Evolutionary conservation across 495 filamentous ascomycete species (phyloP).

Genomic region (Ramalina peruviana): DNA sequence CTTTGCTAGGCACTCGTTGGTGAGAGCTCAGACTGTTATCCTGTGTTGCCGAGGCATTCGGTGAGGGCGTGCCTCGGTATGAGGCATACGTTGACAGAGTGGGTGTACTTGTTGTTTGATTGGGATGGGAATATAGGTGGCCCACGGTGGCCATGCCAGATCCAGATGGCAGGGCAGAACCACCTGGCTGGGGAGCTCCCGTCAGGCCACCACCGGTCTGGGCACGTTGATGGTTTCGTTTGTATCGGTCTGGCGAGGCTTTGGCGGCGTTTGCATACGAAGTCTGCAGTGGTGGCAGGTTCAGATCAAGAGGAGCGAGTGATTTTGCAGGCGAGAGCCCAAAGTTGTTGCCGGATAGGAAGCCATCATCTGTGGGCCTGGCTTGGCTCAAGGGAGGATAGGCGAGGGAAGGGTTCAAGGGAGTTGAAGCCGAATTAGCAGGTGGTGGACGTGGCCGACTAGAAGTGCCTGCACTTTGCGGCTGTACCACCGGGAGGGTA

Average conservation of each 20-base stretch:
- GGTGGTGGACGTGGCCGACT: conserved; percentile 42
- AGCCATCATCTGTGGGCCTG: conserved; percentile 34
- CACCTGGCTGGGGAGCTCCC: conserved; percentile 7
- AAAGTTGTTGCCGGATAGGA: conserved; percentile 27
- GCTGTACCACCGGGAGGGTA: conserved; percentile 33
- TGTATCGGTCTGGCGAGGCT: conserved; percentile 54
- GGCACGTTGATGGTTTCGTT: conserved; percentile 39
- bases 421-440: conserved; percentile 47
- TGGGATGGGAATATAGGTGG: conserved; percentile 25
- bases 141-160: conserved; percentile 27
- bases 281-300: conserved; percentile 26
- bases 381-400: conserved; percentile 23
- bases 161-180: conserved; percentile 29
- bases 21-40: conserved; percentile 3
- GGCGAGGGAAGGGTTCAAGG: conserved; percentile 25
- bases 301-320: conserved; percentile 36
- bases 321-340: conserved; percentile 28
- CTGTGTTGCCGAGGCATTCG: background rate
- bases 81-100: conserved; percentile 15
- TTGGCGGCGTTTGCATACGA: conserved; percentile 27
- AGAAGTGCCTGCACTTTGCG: conserved; percentile 25
- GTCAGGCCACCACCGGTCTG: conserved; percentile 23
- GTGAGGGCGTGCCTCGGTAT: conserved; percentile 13
- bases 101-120: conserved; percentile 18
- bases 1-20: conserved; percentile 23